Evolutionary conservation across 441 rosid genomes (phyloP), one percentile per base, ranked within the genome.

Genomic region (Jatropha podagrica): DNA sequence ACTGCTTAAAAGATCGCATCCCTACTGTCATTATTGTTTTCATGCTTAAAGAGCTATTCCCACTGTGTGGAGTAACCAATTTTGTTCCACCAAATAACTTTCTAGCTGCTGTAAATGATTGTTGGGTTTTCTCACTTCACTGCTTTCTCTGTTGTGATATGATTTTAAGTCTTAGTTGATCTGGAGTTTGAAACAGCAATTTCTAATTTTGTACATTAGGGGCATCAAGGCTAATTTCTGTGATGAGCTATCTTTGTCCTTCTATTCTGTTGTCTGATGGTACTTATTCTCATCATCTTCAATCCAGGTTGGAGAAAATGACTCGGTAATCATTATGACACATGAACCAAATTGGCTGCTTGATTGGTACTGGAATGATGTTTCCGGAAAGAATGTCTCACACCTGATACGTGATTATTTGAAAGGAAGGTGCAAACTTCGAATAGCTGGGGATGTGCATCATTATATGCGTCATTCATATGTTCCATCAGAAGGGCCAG

Each of bases 271-370:
- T 60, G 68, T 56, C 11, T 58, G 37, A 44, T 54, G 46, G 38
- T 65, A 52, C 20, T 68, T 32, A 0, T 38, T 64, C 74, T 26
- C 40, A 32, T 71, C 59, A 26, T 65, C 27, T 75, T 52, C 41
- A 5, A 52, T 86, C 74, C 82, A 96, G 99, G 90, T 96, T 73
- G 90, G 90, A 72, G 86, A 86, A 69, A 81, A 85, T 76, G 98
- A 96, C 83, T 88, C 89, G 27, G 97, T 96, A 81, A 89, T 96
- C 80, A 76, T 94, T 61, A 87, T 96, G 81, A 96, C 99, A 1
- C 99, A 96, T 79, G 98, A 96, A 86, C 99, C 99, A 63, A 89
- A 81, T 80, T 96, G 99, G 99, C 96, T 96, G 83, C 94, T 92
- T 77, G 99, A 96, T 90, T 94, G 94, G 94, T 96, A 96, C 79